These are phyloP conservation scores for Silybum marianum DNA, from an alignment of 129 eudicot genomes.

Conservation along the genomic window DNA sequence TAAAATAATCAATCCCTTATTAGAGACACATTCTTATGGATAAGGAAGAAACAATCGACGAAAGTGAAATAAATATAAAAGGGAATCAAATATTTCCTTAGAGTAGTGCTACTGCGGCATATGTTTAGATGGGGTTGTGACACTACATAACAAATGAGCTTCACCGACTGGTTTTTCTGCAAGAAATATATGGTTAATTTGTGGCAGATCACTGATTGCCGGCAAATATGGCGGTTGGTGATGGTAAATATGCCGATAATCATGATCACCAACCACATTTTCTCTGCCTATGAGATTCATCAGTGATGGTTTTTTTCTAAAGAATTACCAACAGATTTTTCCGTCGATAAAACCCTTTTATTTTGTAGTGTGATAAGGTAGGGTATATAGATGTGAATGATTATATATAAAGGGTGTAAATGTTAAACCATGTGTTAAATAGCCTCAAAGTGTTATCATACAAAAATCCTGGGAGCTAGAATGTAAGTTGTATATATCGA, in stretches of 20 bases:
- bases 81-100: neutral
- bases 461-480: neutral
- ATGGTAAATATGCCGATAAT: no score
- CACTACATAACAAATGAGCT: no score
- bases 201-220: no score
- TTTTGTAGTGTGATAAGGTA: neutral
- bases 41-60: neutral
- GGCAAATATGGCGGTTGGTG: no score
- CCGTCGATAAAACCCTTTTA: no score
- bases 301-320: no score
- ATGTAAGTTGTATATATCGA: neutral
- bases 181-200: no score
- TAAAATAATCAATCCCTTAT: neutral
- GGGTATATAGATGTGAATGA: neutral
- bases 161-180: no score
- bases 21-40: neutral
- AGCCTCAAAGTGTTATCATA: neutral
- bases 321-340: no score
- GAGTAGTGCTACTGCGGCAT: neutral
- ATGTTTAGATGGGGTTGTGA: neutral
- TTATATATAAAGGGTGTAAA: neutral
- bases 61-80: neutral
- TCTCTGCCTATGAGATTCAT: no score
- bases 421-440: neutral
- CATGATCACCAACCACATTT: no score